These are phyloP conservation scores for Neopestalotiopsis rosae DNA, from an alignment of 2,329 filamentous ascomycete species.

Conservation along the genomic window DNA sequence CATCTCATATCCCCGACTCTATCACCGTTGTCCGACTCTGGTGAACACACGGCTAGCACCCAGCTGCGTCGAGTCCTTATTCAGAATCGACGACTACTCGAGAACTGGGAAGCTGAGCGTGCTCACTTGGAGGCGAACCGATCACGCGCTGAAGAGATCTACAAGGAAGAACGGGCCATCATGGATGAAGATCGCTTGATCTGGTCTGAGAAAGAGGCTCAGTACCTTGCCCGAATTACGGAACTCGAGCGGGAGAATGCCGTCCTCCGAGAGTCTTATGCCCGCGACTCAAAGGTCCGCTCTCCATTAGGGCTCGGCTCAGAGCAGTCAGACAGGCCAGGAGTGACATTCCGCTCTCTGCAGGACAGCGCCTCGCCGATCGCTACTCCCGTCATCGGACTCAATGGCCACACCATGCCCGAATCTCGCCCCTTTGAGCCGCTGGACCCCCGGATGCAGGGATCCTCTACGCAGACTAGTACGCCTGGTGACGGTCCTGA, in stretches of 20 bases:
- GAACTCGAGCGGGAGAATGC: slow-evolving; percentile 32
- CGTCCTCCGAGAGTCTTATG: slow-evolving; percentile 2
- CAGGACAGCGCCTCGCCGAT: slow-evolving; percentile 27
- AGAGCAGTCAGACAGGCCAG: slow-evolving; percentile 17
- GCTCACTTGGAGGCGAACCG: slow-evolving; percentile 59
- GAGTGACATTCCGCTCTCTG: slow-evolving; percentile 24
- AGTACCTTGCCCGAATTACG: slow-evolving; percentile 6
- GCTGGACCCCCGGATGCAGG: slow-evolving; percentile 52
- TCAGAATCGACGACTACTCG: slow-evolving; percentile 39
- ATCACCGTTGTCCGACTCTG: slow-evolving; percentile 21
- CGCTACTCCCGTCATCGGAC: slow-evolving; percentile 26
- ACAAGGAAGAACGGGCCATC: slow-evolving; percentile 57
- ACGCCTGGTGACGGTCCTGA: slow-evolving; percentile 20
- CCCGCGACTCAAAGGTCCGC: neutral
- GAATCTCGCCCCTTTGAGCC: slow-evolving; percentile 44
- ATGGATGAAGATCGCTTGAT: slow-evolving; percentile 56
- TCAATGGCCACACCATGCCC: slow-evolving; percentile 35
- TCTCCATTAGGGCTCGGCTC: slow-evolving; percentile 22
- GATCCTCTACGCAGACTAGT: slow-evolving; percentile 34
- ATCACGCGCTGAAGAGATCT: slow-evolving; percentile 59
- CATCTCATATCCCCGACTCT: slow-evolving; percentile 24
- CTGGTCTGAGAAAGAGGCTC: slow-evolving; percentile 51
- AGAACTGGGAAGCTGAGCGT: slow-evolving; percentile 60
- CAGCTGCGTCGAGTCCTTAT: slow-evolving; percentile 27
- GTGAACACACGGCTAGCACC: slow-evolving; percentile 26